Evolutionary conservation across 306 rosid species (phyloP), one percentile per base, ranked within the genome.

Genomic region (Quercus robur): DNA sequence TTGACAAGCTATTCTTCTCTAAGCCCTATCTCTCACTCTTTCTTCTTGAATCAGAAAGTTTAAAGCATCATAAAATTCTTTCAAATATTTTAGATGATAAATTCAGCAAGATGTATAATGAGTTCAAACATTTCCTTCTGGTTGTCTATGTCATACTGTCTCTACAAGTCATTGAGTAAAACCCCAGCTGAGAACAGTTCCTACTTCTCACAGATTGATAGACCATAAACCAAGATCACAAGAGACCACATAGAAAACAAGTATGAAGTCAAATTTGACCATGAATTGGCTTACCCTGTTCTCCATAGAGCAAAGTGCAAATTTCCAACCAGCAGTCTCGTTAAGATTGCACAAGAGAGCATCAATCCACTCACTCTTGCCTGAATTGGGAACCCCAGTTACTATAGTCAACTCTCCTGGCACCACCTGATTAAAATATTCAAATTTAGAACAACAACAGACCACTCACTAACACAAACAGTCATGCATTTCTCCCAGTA

Each of bases 351-450:
- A 93, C 77, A 95, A 76, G 69, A 95, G 97, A 71, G 99, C 98
- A 91, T 95, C 99, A 84, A 95, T 95, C 97, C 98, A 95, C 83
- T 95, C 99, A 84, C 97, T 95, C 90, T 95, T 95, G 77, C 99
- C 99, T 8, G 99, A 95, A 87, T 95, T 95, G 56, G 99, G 99
- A 83, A 95, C 89, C 56, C 99, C 99, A 13, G 97, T 95, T 46
- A 95, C 93, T 78, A 91, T 80, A 80, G 98, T 95, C 87, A 93
- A 81, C 77, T 95, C 99, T 78, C 99, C 99, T 0, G 97, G 98
- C 63, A 95, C 97, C 66, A 95, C 92, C 99, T 95, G 88, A 78
- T 63, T 28, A 75, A 87, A 68, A 77, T 76, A 67, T 76, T 62
- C 70, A 17, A 55, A 69, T 69, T 71, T 25, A 72, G 69, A 62